These are phyloP conservation scores for Graphilbum fragrans DNA, from an alignment of 2,329 filamentous ascomycete species.

Conservation along the genomic window DNA sequence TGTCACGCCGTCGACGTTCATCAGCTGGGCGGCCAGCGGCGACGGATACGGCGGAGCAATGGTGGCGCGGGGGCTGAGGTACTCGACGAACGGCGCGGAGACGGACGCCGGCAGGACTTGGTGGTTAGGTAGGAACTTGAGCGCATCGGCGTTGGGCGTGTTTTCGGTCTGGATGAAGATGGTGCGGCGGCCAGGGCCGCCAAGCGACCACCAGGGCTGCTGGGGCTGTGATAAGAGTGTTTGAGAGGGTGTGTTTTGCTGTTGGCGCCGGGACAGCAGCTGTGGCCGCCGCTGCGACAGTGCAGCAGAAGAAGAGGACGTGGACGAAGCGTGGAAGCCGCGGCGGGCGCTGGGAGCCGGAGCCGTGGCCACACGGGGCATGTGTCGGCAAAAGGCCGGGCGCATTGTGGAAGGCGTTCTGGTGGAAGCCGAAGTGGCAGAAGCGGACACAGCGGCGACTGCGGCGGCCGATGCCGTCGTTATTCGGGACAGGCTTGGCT, in stretches of 20 bases:
- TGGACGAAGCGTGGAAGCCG: constrained; percentile 2
- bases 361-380: constrained; percentile 5
- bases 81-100: constrained; percentile 74
- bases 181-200: constrained; percentile 41
- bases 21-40: constrained; percentile 76
- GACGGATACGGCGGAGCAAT: constrained; percentile 83
- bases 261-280: constrained; percentile 7
- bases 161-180: constrained; percentile 98
- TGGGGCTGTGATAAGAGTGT: constrained; percentile 13
- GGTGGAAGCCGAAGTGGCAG: neutral
- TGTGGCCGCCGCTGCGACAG: constrained; percentile 13
- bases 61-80: constrained; percentile 77
- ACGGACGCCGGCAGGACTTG: constrained; percentile 67
- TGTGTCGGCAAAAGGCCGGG: constrained; percentile 8
- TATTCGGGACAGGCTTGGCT: constrained; percentile 11
- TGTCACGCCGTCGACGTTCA: constrained; percentile 91
- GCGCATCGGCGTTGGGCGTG: constrained; percentile 87
- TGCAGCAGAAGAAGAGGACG: neutral
- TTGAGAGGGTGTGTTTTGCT: constrained; percentile 12
- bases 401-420: constrained; percentile 5
- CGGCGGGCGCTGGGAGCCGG: constrained; percentile 1
- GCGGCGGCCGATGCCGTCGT: constrained; percentile 8
- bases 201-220: constrained; percentile 6
- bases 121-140: constrained; percentile 93
- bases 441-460: constrained; percentile 3